Evolutionary conservation across 345 rosid species (phyloP).

Genomic region (Moricandia arvensis): DNA sequence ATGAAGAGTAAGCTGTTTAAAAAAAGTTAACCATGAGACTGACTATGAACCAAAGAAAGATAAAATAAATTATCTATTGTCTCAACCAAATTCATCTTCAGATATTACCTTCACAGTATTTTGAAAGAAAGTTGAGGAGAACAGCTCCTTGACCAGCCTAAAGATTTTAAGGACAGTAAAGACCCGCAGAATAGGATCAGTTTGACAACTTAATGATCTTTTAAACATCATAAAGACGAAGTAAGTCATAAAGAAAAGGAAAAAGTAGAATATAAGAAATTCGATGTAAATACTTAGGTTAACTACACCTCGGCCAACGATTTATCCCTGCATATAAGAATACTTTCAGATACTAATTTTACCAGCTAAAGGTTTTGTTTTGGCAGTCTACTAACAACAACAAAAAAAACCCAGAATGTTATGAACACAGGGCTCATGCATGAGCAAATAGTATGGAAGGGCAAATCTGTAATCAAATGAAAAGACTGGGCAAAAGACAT

Average conservation of each 20-base stretch:
- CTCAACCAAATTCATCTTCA: slow-evolving; percentile 6
- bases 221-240: neutral
- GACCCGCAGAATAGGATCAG: slow-evolving; percentile 1
- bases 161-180: slow-evolving; percentile 25
- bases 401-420: slow-evolving; percentile 7
- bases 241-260: slow-evolving; percentile 8
- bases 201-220: neutral
- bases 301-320: neutral
- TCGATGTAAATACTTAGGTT: neutral
- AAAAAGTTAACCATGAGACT: slow-evolving; percentile 20
- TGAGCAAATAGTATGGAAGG: slow-evolving; percentile 4
- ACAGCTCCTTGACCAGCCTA: slow-evolving; percentile 98
- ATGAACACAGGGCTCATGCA: slow-evolving; percentile 8
- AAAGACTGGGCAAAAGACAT: neutral
- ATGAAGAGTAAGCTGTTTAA: slow-evolving; percentile 51
- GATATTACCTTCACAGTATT: slow-evolving; percentile 79
- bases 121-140: slow-evolving; percentile 85
- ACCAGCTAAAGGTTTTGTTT: neutral
- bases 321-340: neutral
- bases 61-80: neutral
- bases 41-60: slow-evolving; percentile 11
- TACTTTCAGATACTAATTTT: neutral
- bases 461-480: slow-evolving; percentile 1
- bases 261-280: neutral
- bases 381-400: neutral